Percentiles rank a stretch among this genome's conserved stretches.
Evolutionary conservation across 768 basidiomycete species (phyloP).

Genomic region (Mycena sanguinolenta): DNA sequence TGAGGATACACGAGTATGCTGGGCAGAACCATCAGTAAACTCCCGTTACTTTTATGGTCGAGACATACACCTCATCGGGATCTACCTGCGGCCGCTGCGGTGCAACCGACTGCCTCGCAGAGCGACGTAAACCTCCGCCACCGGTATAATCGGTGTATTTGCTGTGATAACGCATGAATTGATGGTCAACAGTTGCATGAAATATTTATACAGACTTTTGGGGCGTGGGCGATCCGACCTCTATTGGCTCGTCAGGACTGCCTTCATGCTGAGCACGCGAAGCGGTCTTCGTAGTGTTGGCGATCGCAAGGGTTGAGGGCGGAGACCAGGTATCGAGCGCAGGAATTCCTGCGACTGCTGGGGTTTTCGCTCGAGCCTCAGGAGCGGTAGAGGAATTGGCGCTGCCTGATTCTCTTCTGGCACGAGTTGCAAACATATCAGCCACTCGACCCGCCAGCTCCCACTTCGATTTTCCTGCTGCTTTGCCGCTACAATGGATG

Average conservation of each 20-base stretch:
- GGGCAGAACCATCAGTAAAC: constrained; percentile 14
- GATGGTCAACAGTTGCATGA: background rate
- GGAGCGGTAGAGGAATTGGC: background rate
- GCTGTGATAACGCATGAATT: constrained; percentile 6
- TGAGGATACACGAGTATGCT: constrained; percentile 87
- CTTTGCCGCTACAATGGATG: background rate
- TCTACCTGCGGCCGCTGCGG: constrained; percentile 52
- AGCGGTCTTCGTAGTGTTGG: constrained; percentile 5
- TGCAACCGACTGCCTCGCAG: constrained; percentile 50
- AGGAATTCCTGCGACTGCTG: constrained; percentile 17
- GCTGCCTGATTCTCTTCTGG: constrained; percentile 3
- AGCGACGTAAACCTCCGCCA: constrained; percentile 45
- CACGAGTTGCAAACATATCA: background rate
- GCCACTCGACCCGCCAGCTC: constrained; percentile 8
- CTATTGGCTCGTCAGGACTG: constrained; percentile 20
- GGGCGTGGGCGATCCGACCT: constrained; percentile 25
- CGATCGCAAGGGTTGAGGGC: constrained; percentile 1
- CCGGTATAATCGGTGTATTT: constrained; percentile 14
- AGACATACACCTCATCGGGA: constrained; percentile 73
- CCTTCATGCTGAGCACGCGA: constrained; percentile 2
- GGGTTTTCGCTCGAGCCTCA: constrained; percentile 1
- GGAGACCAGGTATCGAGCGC: constrained; percentile 15
- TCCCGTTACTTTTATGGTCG: constrained; percentile 5
- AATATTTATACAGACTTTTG: constrained; percentile 12
- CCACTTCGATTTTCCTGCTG: constrained; percentile 14